phyloP scores from a whole-genome alignment of 2,329 filamentous ascomycete genomes.

The Aphanocladium album region DNA sequence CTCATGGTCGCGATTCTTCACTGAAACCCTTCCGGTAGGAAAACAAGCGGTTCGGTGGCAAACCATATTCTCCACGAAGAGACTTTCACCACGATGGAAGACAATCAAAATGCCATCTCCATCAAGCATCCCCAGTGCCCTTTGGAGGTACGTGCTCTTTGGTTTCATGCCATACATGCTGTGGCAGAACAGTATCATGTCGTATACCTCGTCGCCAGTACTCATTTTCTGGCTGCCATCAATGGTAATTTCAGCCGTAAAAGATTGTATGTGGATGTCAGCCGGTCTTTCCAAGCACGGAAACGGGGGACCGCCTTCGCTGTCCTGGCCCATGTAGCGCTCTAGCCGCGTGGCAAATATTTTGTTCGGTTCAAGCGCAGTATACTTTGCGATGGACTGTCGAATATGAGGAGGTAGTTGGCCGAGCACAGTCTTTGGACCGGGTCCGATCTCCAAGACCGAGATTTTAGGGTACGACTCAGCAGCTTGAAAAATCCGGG shows the following conservation, averaged over 20 bases:
- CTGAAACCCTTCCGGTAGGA: constrained; percentile 37
- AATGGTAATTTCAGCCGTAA: constrained; percentile 28
- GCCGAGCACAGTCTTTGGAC: constrained; percentile 49
- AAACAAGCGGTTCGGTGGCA: constrained; percentile 42
- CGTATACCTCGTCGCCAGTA: constrained; percentile 34
- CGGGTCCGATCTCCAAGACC: constrained; percentile 56
- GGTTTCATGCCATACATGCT: constrained; percentile 57
- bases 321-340: constrained; percentile 32
- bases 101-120: constrained; percentile 41
- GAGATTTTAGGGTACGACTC: constrained; percentile 40
- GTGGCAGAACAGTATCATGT: constrained; percentile 57
- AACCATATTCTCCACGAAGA: constrained; percentile 44
- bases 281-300: constrained; percentile 35
- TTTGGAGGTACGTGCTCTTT: constrained; percentile 40
- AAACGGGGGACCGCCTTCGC: constrained; percentile 29
- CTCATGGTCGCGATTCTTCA: constrained; percentile 39
- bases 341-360: constrained; percentile 41
- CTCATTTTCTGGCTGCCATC: background rate
- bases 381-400: constrained; percentile 43
- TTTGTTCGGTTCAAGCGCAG: constrained; percentile 48
- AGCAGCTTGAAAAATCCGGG: constrained; percentile 34
- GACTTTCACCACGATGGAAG: constrained; percentile 46
- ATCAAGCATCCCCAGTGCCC: constrained; percentile 43
- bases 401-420: constrained; percentile 38
- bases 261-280: constrained; percentile 34